phyloP scores from a whole-genome alignment of 345 rosid species.

The Mercurialis annua region DNA sequence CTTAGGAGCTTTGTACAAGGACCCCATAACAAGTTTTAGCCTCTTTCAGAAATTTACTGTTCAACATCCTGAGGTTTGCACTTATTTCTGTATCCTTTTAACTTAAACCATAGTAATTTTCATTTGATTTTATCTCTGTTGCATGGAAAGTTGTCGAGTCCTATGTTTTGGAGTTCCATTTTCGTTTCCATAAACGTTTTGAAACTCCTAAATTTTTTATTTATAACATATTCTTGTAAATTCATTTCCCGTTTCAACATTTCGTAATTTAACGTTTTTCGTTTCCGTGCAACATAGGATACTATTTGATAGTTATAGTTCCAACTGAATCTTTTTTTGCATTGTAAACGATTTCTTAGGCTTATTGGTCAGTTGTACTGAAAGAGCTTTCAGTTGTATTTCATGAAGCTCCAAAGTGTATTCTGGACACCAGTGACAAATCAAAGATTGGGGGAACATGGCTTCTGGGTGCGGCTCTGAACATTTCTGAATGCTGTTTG shows the following conservation, averaged over 20 bases:
- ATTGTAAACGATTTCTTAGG: constrained; percentile 35
- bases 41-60: constrained; percentile 58
- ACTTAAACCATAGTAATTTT: too few relatives aligned
- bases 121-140: too few relatives aligned
- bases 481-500: constrained; percentile 81
- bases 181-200: too few relatives aligned
- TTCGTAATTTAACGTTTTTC: too few relatives aligned
- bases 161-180: too few relatives aligned
- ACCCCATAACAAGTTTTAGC: constrained; percentile 67
- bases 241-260: too few relatives aligned
- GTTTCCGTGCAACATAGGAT: too few relatives aligned
- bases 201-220: too few relatives aligned
- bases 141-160: too few relatives aligned
- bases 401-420: constrained; percentile 55
- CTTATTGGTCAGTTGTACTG: constrained; percentile 60
- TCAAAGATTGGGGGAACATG: constrained; percentile 60
- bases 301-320: not conserved
- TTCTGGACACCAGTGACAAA: constrained; percentile 52
- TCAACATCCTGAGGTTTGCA: constrained; percentile 60
- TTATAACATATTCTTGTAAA: too few relatives aligned
- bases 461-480: constrained; percentile 72
- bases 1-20: constrained; percentile 63
- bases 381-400: constrained; percentile 65
- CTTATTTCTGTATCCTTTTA: not conserved
- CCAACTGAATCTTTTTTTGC: constrained; percentile 15